Evolutionary conservation across 2,329 filamentous ascomycete genomes (phyloP), one percentile per base, ranked within the genome.

Genomic region (Cladophialophora immunda): DNA sequence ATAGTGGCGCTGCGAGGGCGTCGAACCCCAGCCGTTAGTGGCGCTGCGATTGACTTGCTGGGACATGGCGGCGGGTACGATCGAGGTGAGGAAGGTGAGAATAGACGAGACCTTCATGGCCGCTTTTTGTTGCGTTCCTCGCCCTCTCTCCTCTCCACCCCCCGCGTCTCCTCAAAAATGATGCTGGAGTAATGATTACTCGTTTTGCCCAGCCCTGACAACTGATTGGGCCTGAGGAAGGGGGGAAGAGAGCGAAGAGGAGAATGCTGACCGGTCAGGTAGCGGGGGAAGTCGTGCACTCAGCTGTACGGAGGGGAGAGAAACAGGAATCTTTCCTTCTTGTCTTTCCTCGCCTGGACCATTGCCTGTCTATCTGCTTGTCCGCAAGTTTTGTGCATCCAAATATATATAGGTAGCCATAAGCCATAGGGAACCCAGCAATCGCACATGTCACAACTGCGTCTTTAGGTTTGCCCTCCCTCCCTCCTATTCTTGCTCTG

Each of bases 21-120:
- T 68, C 19, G 63, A 64, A 5, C 68, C 68, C 27, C 57, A 53
- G 19, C 53, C 47, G 15, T 69, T 61, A 11, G 58, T 70, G 22
- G 55, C 58, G 17, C 22, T 60, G 27, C 62, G 54, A 50, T 64
- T 45, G 32, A 64, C 65, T 29, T 22, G 38, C 19, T 52, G 53
- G 27, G 60, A 54, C 58, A 61, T 61, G 41, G 36, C 30, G 47
- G 55, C 29, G 32, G 38, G 19, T 45, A 45, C 5, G 6, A 50
- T 25, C 19, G n/a, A 25, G 45, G 45, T 50, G 45, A 50, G 45
- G 8, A 25, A 25, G n/a, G 45, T 50, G 19, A 50, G 45, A 11
- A 50, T 15, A 11, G 45, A 50, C 45, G 45, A 25, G 45, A 25
- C 15, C 45, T 50, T 50, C 45, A 50, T 55, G 25, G 13, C 52